Evolutionary conservation across 805 yeast genomes (phyloP), one percentile per base, ranked within the genome.

Genomic region (Candida taoyuanica): DNA sequence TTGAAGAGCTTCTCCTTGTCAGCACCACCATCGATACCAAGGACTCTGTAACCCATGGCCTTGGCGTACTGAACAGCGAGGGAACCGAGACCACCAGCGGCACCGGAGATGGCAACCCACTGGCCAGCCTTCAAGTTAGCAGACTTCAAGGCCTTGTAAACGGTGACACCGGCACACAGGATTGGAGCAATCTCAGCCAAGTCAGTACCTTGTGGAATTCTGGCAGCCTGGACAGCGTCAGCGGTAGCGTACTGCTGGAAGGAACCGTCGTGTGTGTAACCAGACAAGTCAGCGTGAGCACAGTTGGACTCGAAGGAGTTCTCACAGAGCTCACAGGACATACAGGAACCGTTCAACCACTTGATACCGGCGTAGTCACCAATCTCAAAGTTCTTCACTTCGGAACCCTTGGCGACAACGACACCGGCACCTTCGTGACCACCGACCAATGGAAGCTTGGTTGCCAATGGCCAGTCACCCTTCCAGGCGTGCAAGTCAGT

Each of bases 11-110:
- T 63, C 46, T 68, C 76, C 67, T 82, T 82, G 34, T 72, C 86
- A 13, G 61, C 82, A 65, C 87, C 86, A 64, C 85, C 86, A 56
- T 82, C 91, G 51, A 82, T 80, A 54, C 76, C 88, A 19, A 81
- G 56, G 42, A 81, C 86, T 68, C 74, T 73, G 64, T 67, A 71
- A 56, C 89, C 91, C 85, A 81, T 76, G 45, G 86, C 87, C 53
- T 65, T 72, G 47, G 85, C 88, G 66, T 79, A 83, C 67, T 82
- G 89, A 52, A 82, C 69, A 41, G 87, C 88, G 49, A 82, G 67
- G 33, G 86, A 73, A 59, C 89, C 91, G 62, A 82, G 71, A 59
- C 91, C 89, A 62, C 89, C 89, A 60, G 78, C 85, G 47, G 87
- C 88, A 68, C 91, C 89, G 37, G 86, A 76, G 46, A 82, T 68